Evolutionary conservation across 1,284 basidiomycete genomes (phyloP).

Genomic region (Trichosporon sp.): DNA sequence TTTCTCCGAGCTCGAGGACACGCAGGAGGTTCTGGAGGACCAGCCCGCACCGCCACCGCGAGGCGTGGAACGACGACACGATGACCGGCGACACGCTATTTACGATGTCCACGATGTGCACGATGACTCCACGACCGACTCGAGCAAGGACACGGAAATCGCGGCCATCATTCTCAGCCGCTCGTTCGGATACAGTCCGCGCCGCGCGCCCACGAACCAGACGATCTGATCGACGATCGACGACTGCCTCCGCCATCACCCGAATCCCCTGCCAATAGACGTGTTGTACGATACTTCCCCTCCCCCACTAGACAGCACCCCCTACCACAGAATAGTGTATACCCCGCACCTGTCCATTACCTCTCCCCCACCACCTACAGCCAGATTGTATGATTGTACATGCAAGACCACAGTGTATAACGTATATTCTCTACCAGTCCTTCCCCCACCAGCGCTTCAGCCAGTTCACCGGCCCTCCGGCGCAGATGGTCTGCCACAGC

Average conservation of each 20-base stretch:
- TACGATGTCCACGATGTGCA: background rate
- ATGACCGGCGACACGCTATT: background rate
- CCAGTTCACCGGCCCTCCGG: conserved; percentile 39
- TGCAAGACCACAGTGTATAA: background rate
- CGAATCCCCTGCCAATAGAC: background rate
- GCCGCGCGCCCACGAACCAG: background rate
- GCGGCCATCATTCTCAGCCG: background rate
- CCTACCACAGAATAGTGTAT: background rate
- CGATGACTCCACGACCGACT: background rate
- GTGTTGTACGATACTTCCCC: background rate
- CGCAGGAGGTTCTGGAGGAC: background rate
- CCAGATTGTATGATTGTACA: background rate
- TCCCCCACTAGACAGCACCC: too few species aligned
- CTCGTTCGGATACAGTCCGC: background rate
- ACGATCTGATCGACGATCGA: background rate
- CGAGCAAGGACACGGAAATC: background rate
- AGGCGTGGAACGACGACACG: too few species aligned
- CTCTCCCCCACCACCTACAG: background rate
- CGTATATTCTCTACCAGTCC: conserved; percentile 20
- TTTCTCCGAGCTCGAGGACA: background rate
- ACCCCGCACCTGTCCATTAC: background rate
- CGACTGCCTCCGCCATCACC: too few species aligned
- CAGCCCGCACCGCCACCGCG: too few species aligned
- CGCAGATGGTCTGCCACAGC: conserved; percentile 42
- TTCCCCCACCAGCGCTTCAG: conserved; percentile 22